phyloP scores from a whole-genome alignment of 2,329 filamentous ascomycete species.

The Scleromitrula shiraiana region DNA sequence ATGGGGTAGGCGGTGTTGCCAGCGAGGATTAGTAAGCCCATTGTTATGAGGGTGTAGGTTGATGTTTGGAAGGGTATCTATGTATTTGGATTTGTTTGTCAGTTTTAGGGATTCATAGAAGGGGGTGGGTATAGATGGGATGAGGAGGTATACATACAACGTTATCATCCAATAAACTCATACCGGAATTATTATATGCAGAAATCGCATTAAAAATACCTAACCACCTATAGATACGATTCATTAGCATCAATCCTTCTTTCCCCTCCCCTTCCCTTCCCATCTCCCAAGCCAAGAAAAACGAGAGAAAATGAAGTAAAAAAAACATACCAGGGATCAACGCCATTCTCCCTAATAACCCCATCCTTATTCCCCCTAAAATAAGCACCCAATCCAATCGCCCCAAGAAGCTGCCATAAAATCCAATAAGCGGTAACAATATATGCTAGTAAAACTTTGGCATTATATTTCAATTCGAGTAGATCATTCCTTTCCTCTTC shows the following conservation, averaged over 20 bases:
- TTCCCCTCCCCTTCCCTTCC: neutral
- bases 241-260: too few relatives aligned
- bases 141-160: slow-evolving; percentile 37
- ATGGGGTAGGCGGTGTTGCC: slow-evolving; percentile 48
- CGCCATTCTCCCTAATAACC: slow-evolving; percentile 44
- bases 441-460: slow-evolving; percentile 49
- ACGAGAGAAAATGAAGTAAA: neutral
- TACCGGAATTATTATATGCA: slow-evolving; percentile 65
- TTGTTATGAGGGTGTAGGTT: slow-evolving; percentile 35
- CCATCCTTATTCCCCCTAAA: slow-evolving; percentile 44
- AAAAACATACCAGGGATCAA: slow-evolving; percentile 46
- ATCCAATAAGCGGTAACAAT: slow-evolving; percentile 54
- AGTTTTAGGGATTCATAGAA: neutral
- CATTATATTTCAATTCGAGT: slow-evolving; percentile 57
- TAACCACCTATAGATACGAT: slow-evolving; percentile 40
- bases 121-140: neutral
- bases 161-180: slow-evolving; percentile 59
- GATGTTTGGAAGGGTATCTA: slow-evolving; percentile 35
- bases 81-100: neutral
- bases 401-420: slow-evolving; percentile 50
- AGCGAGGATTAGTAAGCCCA: slow-evolving; percentile 52
- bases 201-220: slow-evolving; percentile 60
- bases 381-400: slow-evolving; percentile 53
- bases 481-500: slow-evolving; percentile 47
- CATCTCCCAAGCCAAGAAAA: neutral